These are phyloP conservation scores for Metschnikowia vanudenii DNA, from an alignment of 805 yeast genomes.

Conservation along the genomic window DNA sequence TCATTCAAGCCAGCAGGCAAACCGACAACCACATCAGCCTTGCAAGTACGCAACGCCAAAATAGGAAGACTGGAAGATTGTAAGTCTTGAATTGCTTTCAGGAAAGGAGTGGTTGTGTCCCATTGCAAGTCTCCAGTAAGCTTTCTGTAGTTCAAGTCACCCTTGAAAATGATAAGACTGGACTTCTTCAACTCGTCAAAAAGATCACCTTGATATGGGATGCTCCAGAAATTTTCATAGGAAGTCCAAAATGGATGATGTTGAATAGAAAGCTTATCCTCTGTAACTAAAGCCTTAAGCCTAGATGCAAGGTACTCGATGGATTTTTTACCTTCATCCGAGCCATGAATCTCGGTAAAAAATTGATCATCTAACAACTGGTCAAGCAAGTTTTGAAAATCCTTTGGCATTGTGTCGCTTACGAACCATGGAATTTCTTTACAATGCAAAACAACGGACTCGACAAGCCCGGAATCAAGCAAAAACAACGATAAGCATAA, in stretches of 20 bases:
- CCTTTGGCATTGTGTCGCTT: conserved; percentile 88
- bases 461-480: conserved; percentile 66
- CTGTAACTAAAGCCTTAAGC: conserved; percentile 22
- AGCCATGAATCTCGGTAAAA: conserved; percentile 43
- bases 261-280: conserved; percentile 25
- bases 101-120: conserved; percentile 78
- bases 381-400: conserved; percentile 55
- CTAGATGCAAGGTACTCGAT: conserved; percentile 23
- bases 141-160: conserved; percentile 94
- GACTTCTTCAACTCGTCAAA: conserved; percentile 63
- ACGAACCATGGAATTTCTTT: conserved; percentile 97
- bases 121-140: conserved; percentile 88
- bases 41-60: conserved; percentile 84
- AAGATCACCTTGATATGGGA: conserved; percentile 62
- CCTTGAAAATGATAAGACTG: conserved; percentile 79
- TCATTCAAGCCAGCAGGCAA: conserved; percentile 71
- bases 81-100: conserved; percentile 64
- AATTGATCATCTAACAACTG: conserved; percentile 53
- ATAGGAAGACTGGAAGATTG: conserved; percentile 58
- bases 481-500: conserved; percentile 44
- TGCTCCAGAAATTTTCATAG: conserved; percentile 69
- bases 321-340: conserved; percentile 22
- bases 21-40: conserved; percentile 94
- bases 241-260: conserved; percentile 87
- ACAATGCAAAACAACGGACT: conserved; percentile 74